phyloP scores from a whole-genome alignment of 257 asterid species.

The Coffea eugenioides region DNA sequence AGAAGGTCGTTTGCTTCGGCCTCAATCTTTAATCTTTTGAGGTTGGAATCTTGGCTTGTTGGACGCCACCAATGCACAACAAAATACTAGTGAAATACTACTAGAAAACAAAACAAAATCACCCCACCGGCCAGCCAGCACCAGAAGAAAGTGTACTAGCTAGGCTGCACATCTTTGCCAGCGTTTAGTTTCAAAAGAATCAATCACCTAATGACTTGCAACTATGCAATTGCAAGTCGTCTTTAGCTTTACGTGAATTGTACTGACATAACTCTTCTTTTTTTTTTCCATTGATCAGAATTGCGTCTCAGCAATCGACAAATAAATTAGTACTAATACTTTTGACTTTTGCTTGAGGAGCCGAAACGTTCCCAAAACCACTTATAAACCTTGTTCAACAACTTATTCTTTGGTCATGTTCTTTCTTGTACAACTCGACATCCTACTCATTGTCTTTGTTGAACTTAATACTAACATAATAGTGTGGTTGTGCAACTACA shows the following conservation, averaged over 20 bases:
- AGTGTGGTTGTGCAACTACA: too few relatives aligned
- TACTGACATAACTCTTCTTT: neutral
- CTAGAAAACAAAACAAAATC: too few relatives aligned
- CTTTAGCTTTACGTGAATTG: too few relatives aligned
- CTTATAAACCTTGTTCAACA: neutral
- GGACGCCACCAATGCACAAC: neutral
- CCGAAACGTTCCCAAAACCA: too few relatives aligned
- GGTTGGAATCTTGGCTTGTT: neutral
- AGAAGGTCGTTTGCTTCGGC: slow-evolving; percentile 2
- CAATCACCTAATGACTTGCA: neutral
- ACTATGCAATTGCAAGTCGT: too few relatives aligned
- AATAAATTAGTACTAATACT: too few relatives aligned
- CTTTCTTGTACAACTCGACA: neutral
- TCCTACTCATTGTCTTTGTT: neutral
- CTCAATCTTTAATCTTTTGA: neutral
- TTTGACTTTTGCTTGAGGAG: neutral
- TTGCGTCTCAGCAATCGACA: neutral
- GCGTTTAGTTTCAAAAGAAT: neutral
- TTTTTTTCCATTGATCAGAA: neutral
- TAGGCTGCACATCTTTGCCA: neutral
- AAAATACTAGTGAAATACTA: too few relatives aligned
- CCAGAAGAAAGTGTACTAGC: too few relatives aligned
- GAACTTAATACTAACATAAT: too few relatives aligned
- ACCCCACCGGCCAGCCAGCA: too few relatives aligned
- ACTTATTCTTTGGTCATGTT: neutral